Evolutionary conservation across 257 asterid species (phyloP).

Genomic region (Lavandula angustifolia): DNA sequence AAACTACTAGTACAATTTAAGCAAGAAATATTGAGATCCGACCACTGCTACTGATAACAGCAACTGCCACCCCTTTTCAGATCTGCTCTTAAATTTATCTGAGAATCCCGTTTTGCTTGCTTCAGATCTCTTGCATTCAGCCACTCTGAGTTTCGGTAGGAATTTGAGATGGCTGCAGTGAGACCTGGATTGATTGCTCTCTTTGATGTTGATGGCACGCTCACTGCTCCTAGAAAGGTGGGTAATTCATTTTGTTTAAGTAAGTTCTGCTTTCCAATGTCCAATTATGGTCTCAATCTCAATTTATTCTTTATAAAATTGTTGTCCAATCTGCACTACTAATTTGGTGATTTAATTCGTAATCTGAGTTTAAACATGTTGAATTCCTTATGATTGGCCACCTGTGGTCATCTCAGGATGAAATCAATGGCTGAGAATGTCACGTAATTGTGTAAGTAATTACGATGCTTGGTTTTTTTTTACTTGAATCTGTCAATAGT

Average conservation of each 20-base stretch:
- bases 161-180: constrained; percentile 52
- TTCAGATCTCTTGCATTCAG: constrained; percentile 24
- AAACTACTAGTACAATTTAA: no score
- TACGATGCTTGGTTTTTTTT: neutral
- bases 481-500: constrained; percentile 14
- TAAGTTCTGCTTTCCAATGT: neutral
- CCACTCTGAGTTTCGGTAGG: neutral
- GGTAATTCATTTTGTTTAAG: neutral
- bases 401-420: neutral
- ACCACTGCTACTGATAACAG: constrained; percentile 23
- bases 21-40: no score
- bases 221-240: constrained; percentile 93
- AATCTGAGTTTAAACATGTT: constrained; percentile 6
- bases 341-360: constrained; percentile 18
- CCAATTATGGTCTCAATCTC: constrained; percentile 5
- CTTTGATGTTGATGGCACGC: constrained; percentile 96
- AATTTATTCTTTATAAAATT: constrained; percentile 4
- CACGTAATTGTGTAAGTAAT: constrained; percentile 8
- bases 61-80: constrained; percentile 29
- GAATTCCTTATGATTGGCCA: neutral
- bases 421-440: neutral
- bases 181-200: constrained; percentile 81
- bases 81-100: constrained; percentile 30
- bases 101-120: neutral
- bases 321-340: neutral